A percentile compares a stretch with the other conserved stretches of the same genome.
Evolutionary conservation across 1,139 yeast species (phyloP).

Genomic region (Meyerozyma smithsonii): DNA sequence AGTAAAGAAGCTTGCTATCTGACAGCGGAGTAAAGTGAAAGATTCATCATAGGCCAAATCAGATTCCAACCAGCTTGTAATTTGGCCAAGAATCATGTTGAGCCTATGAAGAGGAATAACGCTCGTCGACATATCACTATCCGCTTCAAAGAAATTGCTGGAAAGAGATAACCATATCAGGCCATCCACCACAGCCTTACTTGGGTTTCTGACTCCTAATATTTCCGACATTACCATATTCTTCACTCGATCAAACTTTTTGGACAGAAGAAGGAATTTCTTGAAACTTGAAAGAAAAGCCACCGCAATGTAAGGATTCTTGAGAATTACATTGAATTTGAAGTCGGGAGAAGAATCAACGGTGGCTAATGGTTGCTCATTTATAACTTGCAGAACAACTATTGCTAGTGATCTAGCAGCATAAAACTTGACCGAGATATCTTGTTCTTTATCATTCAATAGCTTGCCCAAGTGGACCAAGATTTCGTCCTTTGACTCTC

Average conservation of each 20-base stretch:
- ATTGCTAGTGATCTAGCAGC: conserved; percentile 23
- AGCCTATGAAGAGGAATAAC: conserved; percentile 54
- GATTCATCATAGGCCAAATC: conserved; percentile 55
- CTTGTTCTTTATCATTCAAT: background rate
- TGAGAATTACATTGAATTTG: conserved; percentile 27
- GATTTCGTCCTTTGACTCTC: background rate
- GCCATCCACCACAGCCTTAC: conserved; percentile 38
- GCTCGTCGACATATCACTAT: conserved; percentile 17
- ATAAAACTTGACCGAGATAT: conserved; percentile 13
- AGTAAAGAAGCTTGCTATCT: conserved; percentile 44
- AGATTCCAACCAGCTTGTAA: conserved; percentile 56
- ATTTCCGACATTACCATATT: conserved; percentile 63
- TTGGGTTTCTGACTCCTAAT: conserved; percentile 43
- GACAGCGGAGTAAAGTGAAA: conserved; percentile 49
- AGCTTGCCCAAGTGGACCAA: conserved; percentile 1
- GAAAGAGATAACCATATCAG: conserved; percentile 46
- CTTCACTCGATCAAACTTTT: conserved; percentile 47
- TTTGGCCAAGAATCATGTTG: conserved; percentile 50
- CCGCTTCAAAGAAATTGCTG: conserved; percentile 40
- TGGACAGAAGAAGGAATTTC: conserved; percentile 26
- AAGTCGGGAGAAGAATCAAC: conserved; percentile 22
- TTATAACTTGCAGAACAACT: conserved; percentile 23
- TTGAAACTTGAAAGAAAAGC: conserved; percentile 33
- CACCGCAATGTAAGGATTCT: conserved; percentile 32
- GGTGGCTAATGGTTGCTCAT: conserved; percentile 18